Conservation (phyloP, 2,329 filamentous ascomycete genomes). For the Talaromyces sp. region DNA sequence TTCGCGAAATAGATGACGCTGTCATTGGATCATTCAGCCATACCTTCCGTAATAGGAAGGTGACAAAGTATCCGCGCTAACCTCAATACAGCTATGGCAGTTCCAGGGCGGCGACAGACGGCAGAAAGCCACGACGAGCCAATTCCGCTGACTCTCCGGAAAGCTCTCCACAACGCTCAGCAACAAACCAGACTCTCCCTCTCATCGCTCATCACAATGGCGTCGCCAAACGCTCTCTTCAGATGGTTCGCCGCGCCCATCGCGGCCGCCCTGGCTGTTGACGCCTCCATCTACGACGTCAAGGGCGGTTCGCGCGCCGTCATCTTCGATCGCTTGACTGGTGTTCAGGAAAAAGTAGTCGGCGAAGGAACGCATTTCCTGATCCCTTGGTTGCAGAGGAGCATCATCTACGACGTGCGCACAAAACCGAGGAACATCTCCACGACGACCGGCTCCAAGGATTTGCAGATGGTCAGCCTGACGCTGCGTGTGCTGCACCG, state of each 20-base stretch:
- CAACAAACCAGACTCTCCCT: conserved; percentile 11
- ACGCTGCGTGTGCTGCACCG: conserved; percentile 92
- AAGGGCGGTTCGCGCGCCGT: conserved; percentile 90
- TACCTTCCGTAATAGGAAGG: not conserved
- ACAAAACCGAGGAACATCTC: conserved; percentile 97
- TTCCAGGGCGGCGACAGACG: conserved; percentile 4
- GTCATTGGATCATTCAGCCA: not conserved
- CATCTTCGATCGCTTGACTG: conserved; percentile 91
- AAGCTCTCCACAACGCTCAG: conserved; percentile 5
- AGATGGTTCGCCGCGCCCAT: conserved; percentile 64
- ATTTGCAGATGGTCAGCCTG: conserved; percentile 99
- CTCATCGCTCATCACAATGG: conserved; percentile 32
- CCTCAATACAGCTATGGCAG: not conserved
- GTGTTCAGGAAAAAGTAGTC: conserved; percentile 87
- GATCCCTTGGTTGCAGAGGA: conserved; percentile 89
- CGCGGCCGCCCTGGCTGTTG: conserved; percentile 61
- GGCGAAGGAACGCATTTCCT: conserved; percentile 98
- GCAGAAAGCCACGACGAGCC: not conserved
- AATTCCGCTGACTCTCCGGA: not conserved
- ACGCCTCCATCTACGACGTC: conserved; percentile 92
- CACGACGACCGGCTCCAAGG: conserved; percentile 96
- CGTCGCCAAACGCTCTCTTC: conserved; percentile 33
- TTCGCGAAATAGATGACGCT: not conserved
- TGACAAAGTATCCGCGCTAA: not conserved
- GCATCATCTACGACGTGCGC: conserved; percentile 92